Percentiles rank a stretch among this genome's conserved stretches.
These are phyloP conservation scores for Pleurotus ostreatus DNA, from an alignment of 768 basidiomycete genomes.

Conservation along the genomic window DNA sequence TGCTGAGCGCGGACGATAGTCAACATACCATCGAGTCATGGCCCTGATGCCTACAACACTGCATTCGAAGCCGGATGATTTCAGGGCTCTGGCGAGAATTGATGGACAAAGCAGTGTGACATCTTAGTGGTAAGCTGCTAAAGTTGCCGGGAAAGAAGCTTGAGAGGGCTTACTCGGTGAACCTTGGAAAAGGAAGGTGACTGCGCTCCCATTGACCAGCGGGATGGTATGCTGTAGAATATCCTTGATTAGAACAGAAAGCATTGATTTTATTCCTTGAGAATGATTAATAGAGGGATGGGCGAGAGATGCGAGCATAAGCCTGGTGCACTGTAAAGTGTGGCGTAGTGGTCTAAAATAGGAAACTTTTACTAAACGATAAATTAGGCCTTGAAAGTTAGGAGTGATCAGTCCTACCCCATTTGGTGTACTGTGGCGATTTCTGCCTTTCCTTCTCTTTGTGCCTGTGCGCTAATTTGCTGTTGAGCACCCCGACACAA, in stretches of 20 bases:
- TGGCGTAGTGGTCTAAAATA: neutral
- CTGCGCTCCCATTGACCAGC: too few species aligned
- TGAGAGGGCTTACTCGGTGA: too few species aligned
- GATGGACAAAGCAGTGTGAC: neutral
- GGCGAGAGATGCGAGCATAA: neutral
- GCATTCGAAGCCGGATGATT: neutral
- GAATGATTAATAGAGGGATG: too few species aligned
- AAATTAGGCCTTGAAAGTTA: neutral
- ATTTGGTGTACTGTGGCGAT: constrained; percentile 3
- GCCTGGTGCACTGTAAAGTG: constrained; percentile 2
- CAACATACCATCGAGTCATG: too few species aligned
- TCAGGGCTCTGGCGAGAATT: neutral
- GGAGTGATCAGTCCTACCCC: neutral
- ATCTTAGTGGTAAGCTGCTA: neutral
- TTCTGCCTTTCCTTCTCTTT: neutral
- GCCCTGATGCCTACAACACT: constrained; percentile 6
- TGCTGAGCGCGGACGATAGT: too few species aligned
- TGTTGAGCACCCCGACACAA: too few species aligned
- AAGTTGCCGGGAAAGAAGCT: neutral
- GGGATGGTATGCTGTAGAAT: too few species aligned
- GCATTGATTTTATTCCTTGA: too few species aligned
- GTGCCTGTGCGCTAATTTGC: too few species aligned
- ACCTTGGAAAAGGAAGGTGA: too few species aligned
- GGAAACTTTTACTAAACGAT: neutral
- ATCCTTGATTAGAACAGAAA: too few species aligned